Conservation (phyloP, 768 basidiomycete species). For the Mrakia hoshinonis region DNA sequence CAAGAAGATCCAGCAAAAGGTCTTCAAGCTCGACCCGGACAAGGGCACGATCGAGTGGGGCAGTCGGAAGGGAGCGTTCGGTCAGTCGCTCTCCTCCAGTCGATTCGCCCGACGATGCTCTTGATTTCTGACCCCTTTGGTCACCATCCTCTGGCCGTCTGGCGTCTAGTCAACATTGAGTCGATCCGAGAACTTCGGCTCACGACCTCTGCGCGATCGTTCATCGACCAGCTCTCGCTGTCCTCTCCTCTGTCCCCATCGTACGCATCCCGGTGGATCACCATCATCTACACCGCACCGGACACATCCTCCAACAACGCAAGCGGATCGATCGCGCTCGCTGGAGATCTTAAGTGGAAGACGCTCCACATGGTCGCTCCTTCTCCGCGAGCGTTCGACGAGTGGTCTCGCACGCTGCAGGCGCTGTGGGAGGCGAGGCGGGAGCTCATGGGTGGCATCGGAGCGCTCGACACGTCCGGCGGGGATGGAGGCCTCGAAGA, state of each 20-base stretch:
- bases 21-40: slow-evolving; percentile 68
- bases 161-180: slow-evolving; percentile 65
- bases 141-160: neutral
- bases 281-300: slow-evolving; percentile 69
- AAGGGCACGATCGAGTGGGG: slow-evolving; percentile 72
- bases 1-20: slow-evolving; percentile 61
- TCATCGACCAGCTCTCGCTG: slow-evolving; percentile 61
- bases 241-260: slow-evolving; percentile 53
- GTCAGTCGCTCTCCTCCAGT: slow-evolving; percentile 23
- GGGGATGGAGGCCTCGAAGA: slow-evolving; percentile 38
- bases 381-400: slow-evolving; percentile 53
- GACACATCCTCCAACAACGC: neutral
- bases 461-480: slow-evolving; percentile 33
- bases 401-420: slow-evolving; percentile 58
- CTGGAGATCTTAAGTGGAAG: slow-evolving; percentile 47
- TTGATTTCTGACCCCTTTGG: neutral
- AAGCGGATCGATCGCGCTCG: neutral
- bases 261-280: slow-evolving; percentile 68
- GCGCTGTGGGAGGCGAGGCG: slow-evolving; percentile 58
- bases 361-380: slow-evolving; percentile 75
- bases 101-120: neutral
- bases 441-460: slow-evolving; percentile 61
- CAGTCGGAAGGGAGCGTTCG: slow-evolving; percentile 54
- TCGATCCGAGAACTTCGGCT: slow-evolving; percentile 77
- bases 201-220: slow-evolving; percentile 59